phyloP scores from a whole-genome alignment of 176 grass and related monocot genomes.

The Carex littledalei region DNA sequence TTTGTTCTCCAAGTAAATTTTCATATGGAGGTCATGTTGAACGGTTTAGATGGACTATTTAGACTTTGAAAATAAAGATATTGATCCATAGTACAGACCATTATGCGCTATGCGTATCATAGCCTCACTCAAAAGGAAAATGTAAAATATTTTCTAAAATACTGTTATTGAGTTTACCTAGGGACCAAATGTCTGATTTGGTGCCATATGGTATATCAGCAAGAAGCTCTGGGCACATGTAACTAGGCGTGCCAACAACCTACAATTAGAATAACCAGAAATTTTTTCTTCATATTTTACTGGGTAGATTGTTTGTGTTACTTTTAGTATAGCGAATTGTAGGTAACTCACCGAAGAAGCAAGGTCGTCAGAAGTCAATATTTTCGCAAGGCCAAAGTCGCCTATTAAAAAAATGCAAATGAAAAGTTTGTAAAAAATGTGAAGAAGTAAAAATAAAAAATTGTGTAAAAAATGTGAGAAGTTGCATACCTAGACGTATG shows the following conservation, averaged over 20 bases:
- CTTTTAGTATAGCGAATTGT: background rate
- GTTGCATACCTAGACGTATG: slow-evolving; percentile 75
- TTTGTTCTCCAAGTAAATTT: too few relatives aligned
- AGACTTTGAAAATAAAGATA: too few relatives aligned
- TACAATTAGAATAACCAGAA: slow-evolving; percentile 21
- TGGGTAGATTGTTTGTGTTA: background rate
- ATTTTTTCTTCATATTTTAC: background rate
- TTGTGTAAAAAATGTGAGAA: background rate
- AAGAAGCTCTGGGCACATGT: slow-evolving; percentile 97
- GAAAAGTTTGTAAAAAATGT: background rate
- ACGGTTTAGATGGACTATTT: too few relatives aligned
- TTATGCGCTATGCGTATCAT: too few relatives aligned
- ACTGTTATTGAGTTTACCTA: slow-evolving; percentile 42
- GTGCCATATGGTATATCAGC: slow-evolving; percentile 98
- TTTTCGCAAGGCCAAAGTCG: slow-evolving; percentile 95
- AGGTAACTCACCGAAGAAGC: slow-evolving; percentile 71
- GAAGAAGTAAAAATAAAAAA: background rate
- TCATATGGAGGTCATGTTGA: too few relatives aligned
- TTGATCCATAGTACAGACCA: too few relatives aligned
- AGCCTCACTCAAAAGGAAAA: background rate
- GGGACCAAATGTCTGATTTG: slow-evolving; percentile 95
- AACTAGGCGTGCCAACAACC: slow-evolving; percentile 93
- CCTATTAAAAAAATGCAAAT: slow-evolving; percentile 39
- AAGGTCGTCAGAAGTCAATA: slow-evolving; percentile 85
- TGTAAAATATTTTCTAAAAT: slow-evolving; percentile 12